Conservation (phyloP, 179 eudicot genomes). For the Heliamphora pulchella region DNA sequence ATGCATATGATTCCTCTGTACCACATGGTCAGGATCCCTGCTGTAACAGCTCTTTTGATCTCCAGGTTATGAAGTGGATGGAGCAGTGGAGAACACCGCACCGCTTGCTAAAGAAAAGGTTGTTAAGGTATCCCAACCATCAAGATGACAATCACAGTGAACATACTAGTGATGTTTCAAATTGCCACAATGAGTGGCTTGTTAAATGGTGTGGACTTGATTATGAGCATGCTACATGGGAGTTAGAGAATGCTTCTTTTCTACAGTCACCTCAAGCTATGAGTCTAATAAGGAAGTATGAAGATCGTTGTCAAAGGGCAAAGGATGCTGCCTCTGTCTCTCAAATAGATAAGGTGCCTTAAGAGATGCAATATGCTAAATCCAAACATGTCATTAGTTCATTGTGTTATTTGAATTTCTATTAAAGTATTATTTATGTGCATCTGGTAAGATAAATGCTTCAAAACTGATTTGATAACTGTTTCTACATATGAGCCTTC, state of each 20-base stretch:
- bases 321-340: constrained; percentile 22
- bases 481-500: not conserved
- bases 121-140: constrained; percentile 24
- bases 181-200: constrained; percentile 57
- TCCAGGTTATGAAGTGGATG: constrained; percentile 51
- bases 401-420: not conserved
- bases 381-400: not conserved
- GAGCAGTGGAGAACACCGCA: constrained; percentile 65
- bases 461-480: not conserved
- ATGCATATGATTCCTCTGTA: not conserved
- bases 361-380: not conserved
- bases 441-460: too few relatives aligned
- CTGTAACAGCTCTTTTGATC: constrained; percentile 15
- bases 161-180: constrained; percentile 22
- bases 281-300: constrained; percentile 44
- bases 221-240: constrained; percentile 75
- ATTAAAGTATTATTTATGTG: not conserved
- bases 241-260: constrained; percentile 48
- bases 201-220: constrained; percentile 79
- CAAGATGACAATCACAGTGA: constrained; percentile 19
- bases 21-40: not conserved
- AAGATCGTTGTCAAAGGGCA: constrained; percentile 41
- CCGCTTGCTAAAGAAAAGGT: constrained; percentile 57
- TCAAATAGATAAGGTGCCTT: constrained; percentile 32
- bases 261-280: constrained; percentile 41